Percentiles rank a stretch among this genome's conserved stretches.
Conservation (phyloP, 108 stramenopile genomes). For the Aurantiochytrium sp. region DNA sequence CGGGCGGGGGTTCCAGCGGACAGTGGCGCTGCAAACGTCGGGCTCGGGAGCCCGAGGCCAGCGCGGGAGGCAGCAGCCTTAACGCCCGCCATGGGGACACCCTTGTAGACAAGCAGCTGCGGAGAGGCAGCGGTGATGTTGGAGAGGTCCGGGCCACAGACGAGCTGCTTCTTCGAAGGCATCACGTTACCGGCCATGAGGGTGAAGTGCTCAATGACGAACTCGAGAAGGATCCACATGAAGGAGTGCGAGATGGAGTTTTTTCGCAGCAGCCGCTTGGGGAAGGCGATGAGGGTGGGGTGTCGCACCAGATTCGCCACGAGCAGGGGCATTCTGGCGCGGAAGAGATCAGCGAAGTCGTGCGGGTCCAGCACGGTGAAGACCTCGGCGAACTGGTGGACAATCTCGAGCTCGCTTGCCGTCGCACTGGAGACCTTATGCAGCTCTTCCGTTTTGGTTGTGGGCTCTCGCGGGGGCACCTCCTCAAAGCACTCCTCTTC, state of each 20-base stretch:
- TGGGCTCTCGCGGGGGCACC: neutral
- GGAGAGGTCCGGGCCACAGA: neutral
- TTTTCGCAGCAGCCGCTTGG: conserved; percentile 66
- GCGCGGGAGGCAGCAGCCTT: neutral
- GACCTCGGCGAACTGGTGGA: conserved; percentile 78
- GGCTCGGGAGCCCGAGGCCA: neutral
- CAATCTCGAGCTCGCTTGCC: conserved; percentile 46
- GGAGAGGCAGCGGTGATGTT: neutral
- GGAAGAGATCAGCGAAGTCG: conserved; percentile 68
- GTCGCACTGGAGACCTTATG: neutral
- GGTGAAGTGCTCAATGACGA: conserved; percentile 5
- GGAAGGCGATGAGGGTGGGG: conserved; percentile 65
- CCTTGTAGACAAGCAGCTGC: neutral
- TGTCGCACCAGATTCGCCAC: conserved; percentile 73
- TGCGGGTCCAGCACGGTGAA: conserved; percentile 76
- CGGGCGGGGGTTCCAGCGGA: neutral
- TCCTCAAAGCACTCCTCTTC: neutral
- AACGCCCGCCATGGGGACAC: neutral
- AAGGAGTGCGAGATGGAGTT: conserved; percentile 14
- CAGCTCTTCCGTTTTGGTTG: neutral
- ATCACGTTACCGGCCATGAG: neutral
- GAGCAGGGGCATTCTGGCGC: conserved; percentile 64
- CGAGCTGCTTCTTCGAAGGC: neutral
- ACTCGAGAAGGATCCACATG: neutral
- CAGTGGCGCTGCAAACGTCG: neutral